Evolutionary conservation across 768 basidiomycete species (phyloP).

Genomic region (Lactifluus piperatus): DNA sequence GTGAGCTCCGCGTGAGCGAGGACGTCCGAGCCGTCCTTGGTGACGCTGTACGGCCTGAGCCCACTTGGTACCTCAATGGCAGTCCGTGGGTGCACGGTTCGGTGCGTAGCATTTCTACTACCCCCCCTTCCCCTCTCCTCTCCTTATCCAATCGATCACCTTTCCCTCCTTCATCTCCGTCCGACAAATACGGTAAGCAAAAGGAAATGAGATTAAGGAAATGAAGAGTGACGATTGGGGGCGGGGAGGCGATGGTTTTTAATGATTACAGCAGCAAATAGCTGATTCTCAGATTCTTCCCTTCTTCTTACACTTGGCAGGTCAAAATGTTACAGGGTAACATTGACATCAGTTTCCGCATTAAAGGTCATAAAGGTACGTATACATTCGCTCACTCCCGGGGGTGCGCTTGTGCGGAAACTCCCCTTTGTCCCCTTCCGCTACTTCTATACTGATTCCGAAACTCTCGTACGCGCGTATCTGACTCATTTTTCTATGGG

Average conservation of each 20-base stretch:
- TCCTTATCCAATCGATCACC: not conserved
- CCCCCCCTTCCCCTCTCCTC: too few relatives aligned
- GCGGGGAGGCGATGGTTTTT: too few relatives aligned
- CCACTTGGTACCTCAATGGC: constrained; percentile 70
- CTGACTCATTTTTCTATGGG: not conserved
- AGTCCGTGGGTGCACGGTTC: constrained; percentile 62
- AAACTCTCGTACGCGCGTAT: not conserved
- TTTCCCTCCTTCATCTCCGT: not conserved
- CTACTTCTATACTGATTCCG: not conserved
- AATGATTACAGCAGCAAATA: not conserved
- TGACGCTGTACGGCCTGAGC: constrained; percentile 54
- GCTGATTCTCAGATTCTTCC: not conserved
- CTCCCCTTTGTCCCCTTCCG: too few relatives aligned
- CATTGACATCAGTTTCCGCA: constrained; percentile 67
- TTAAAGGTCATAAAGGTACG: constrained; percentile 63
- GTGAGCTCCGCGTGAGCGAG: constrained; percentile 44
- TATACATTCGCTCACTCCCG: not conserved
- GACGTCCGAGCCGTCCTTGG: constrained; percentile 49
- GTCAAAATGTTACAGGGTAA: constrained; percentile 68
- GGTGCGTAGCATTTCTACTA: constrained; percentile 37
- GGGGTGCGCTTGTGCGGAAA: too few relatives aligned
- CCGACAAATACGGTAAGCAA: not conserved
- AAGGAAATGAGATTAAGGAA: too few relatives aligned
- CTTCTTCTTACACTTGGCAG: constrained; percentile 28
- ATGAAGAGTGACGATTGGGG: not conserved